phyloP scores from a whole-genome alignment of 768 basidiomycete genomes.

The Leccinum longicurvipes region DNA sequence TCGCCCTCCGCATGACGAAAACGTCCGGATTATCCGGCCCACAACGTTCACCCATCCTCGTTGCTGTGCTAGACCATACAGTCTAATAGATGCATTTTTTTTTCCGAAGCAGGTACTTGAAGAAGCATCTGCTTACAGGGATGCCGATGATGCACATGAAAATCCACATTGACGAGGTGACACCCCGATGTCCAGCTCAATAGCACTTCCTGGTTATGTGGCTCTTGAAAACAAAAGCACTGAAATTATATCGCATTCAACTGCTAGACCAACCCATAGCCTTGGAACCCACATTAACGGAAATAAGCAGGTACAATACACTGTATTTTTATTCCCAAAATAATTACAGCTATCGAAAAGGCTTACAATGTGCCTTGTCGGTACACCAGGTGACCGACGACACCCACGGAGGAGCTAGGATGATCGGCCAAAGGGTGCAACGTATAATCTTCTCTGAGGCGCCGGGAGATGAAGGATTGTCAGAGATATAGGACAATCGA shows the following conservation, averaged over 20 bases:
- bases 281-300: not conserved
- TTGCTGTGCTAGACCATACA: too few species aligned
- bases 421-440: slow-evolving; percentile 60
- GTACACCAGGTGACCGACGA: slow-evolving; percentile 65
- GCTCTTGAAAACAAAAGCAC: not conserved
- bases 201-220: too few species aligned
- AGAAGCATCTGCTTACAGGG: too few species aligned
- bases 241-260: not conserved
- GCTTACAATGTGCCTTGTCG: too few species aligned
- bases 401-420: slow-evolving; percentile 44
- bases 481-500: slow-evolving; percentile 38
- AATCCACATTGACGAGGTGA: too few species aligned
- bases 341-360: too few species aligned
- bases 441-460: slow-evolving; percentile 52
- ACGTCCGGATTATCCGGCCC: too few species aligned
- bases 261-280: not conserved
- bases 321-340: not conserved
- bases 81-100: too few species aligned
- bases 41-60: too few species aligned
- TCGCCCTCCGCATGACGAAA: not conserved
- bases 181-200: too few species aligned
- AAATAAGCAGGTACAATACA: not conserved
- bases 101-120: too few species aligned
- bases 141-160: too few species aligned
- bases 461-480: slow-evolving; percentile 49